These are phyloP conservation scores for Lepidopterella palustris DNA, from an alignment of 495 filamentous ascomycete genomes.

Conservation along the genomic window DNA sequence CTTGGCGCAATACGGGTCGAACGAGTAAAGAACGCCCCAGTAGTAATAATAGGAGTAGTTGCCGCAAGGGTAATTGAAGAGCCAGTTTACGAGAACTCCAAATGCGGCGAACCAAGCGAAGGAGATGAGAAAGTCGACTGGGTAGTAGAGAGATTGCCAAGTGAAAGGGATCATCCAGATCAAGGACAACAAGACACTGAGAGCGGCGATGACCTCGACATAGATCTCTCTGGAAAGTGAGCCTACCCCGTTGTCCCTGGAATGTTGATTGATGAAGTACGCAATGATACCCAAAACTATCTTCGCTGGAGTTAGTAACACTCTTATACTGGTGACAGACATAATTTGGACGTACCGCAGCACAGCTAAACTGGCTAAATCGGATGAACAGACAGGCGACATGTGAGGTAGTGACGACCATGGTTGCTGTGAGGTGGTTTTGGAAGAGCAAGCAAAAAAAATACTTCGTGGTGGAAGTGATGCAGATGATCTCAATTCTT, in stretches of 20 bases:
- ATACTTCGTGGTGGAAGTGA: too few species aligned
- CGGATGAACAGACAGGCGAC: slow-evolving; percentile 45
- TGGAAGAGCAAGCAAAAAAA: too few species aligned
- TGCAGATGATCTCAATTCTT: too few species aligned
- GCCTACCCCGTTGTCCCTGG: slow-evolving; percentile 36
- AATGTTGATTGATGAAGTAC: slow-evolving; percentile 42
- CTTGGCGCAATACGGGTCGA: slow-evolving; percentile 44
- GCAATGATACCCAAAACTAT: slow-evolving; percentile 55
- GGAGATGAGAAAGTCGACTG: slow-evolving; percentile 21
- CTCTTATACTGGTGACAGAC: not conserved
- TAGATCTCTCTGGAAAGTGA: slow-evolving; percentile 52
- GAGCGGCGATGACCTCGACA: slow-evolving; percentile 51
- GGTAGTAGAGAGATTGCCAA: slow-evolving; percentile 34
- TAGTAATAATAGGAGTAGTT: slow-evolving; percentile 51
- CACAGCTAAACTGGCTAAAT: slow-evolving; percentile 38
- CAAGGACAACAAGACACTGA: slow-evolving; percentile 47
- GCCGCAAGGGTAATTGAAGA: slow-evolving; percentile 39
- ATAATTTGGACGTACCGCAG: slow-evolving; percentile 20
- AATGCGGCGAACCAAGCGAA: slow-evolving; percentile 29
- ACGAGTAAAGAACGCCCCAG: slow-evolving; percentile 38
- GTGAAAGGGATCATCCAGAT: slow-evolving; percentile 53
- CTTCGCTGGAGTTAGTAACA: slow-evolving; percentile 28
- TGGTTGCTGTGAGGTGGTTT: not conserved
- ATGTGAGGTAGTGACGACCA: slow-evolving; percentile 46
- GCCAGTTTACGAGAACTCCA: slow-evolving; percentile 40